Evolutionary conservation across 768 basidiomycete genomes (phyloP), one percentile per base, ranked within the genome.

Genomic region (Boletus subparvulus): DNA sequence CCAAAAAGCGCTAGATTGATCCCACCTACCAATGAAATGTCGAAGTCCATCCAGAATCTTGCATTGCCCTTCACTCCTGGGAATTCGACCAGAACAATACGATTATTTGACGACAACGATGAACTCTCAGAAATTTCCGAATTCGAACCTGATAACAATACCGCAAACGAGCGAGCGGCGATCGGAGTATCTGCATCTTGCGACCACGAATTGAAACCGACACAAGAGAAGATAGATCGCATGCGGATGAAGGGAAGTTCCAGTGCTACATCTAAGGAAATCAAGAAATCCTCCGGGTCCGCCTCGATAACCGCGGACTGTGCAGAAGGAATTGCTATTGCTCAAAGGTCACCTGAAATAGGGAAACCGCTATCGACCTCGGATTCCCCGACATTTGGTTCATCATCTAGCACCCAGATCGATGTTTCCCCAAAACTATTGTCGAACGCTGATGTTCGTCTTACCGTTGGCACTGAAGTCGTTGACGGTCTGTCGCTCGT

Each of bases 71-170:
- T 46, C 35, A 28, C 39, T 35, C 53, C 16, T 3, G 47, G 40
- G 13, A 46, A 58, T 35, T 65, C 36, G 16, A 50, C 41, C 3
- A 16, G 26, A 36, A n/a, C 14, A 33, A 28, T 11, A 12, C 43
- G 12, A 16, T 44, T 58, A n/a, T 63, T 65, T 58, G 64, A 55
- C 19, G 56, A 52, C 50, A 36, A 42, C 47, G 64, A 73, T 26
- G 67, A 66, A 24, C 54, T 70, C 28, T 75, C 74, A 28, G 71
- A 76, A 46, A 62, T 75, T 55, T 75, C 74, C 17, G 67, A 74
- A 39, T 62, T 69, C 45, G 66, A 66, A 50, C 19, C 48, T 11
- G 55, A 69, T 40, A 12, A 40, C 19, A 35, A 39, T 28, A 11
- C 11, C 8, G 4, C 42, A 24, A 39, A 33, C 33, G 43, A 52